A percentile compares a stretch with the other conserved stretches of the same genome.
Evolutionary conservation across 1,284 basidiomycete genomes (phyloP).

Genomic region (Mycosarcoma mackinlayi): DNA sequence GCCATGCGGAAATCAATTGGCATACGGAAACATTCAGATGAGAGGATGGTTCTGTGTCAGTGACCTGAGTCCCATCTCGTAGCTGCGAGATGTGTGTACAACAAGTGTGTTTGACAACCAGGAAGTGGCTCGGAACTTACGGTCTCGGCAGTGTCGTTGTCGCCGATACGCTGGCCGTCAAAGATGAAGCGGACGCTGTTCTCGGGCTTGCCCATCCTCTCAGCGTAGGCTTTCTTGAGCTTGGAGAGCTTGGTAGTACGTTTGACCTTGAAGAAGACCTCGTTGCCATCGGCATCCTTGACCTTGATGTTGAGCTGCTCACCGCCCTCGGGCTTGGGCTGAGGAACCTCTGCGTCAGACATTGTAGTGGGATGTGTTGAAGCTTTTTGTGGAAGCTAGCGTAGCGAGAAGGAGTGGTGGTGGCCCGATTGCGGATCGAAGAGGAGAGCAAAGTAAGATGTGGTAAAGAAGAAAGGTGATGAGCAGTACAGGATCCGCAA

Average conservation of each 20-base stretch:
- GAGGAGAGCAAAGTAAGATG: not conserved
- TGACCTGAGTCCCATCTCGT: not conserved
- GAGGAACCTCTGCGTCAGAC: conserved; percentile 57
- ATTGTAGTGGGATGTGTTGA: conserved; percentile 20
- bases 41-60: too few relatives aligned
- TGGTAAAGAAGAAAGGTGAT: conserved; percentile 16
- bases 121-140: conserved; percentile 46
- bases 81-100: too few relatives aligned
- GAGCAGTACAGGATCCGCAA: not conserved
- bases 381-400: not conserved
- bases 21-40: too few relatives aligned
- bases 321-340: conserved; percentile 62
- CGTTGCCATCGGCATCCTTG: conserved; percentile 75
- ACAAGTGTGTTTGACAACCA: too few relatives aligned
- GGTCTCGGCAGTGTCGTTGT: conserved; percentile 66
- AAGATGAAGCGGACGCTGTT: conserved; percentile 67
- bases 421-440: conserved; percentile 1
- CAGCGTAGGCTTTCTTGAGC: conserved; percentile 90
- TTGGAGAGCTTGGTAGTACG: conserved; percentile 91
- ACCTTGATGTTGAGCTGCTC: conserved; percentile 69
- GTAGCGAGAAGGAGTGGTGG: not conserved
- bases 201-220: conserved; percentile 83
- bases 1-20: conserved; percentile 1
- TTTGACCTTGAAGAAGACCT: conserved; percentile 99
- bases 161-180: conserved; percentile 65